Evolutionary conservation across 2,329 filamentous ascomycete genomes (phyloP), one percentile per base, ranked within the genome.

Genomic region (Cucurbitaria berberidis): DNA sequence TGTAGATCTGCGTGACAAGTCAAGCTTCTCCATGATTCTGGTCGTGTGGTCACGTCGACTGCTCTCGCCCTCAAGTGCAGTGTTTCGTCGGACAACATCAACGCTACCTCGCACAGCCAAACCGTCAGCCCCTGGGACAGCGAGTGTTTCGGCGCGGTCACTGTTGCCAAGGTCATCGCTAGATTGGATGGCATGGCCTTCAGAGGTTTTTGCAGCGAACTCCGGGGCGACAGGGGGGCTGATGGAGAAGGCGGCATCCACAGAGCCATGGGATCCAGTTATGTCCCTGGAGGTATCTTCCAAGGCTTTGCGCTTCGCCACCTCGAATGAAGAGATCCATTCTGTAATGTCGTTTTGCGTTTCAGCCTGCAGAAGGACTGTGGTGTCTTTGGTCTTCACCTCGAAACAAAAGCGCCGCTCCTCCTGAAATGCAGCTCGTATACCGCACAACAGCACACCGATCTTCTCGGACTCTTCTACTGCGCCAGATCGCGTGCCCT

Each of bases 381-480:
- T 95, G 58, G 90, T 90, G 68, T 91, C 96, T 75, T 97, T 99
- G 2, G 95, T 99, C 80, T 98, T 99, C 68, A 99, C 89, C 76
- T 99, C 95, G 67, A 99, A 97, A 73, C 95, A 98, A 76, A 98
- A 99, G 15, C 95, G 86, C 34, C 95, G 86, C 68, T 99, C 95
- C 76, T 99, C 95, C 62, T 91, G 88, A 45, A 96, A 89, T 0
- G 93, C 92, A 16, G 93, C 92, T 66, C 93, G 91, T 43, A 95
- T 89, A 67, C 91, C 96, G 78, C 95, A 99, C 34, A 99, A 85
- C 46, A 99, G 78, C 3, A 99, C 93, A 35, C 95, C 95, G 55
- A 96, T 96, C 77, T 96, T 92, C 67, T 99, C 95, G 41, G 92
- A 96, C 73, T 98, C 93, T 63, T 98, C 86, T 19, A 99, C 95